Conservation (phyloP, 1,284 basidiomycete genomes). For the Cryptococcus sp. region DNA sequence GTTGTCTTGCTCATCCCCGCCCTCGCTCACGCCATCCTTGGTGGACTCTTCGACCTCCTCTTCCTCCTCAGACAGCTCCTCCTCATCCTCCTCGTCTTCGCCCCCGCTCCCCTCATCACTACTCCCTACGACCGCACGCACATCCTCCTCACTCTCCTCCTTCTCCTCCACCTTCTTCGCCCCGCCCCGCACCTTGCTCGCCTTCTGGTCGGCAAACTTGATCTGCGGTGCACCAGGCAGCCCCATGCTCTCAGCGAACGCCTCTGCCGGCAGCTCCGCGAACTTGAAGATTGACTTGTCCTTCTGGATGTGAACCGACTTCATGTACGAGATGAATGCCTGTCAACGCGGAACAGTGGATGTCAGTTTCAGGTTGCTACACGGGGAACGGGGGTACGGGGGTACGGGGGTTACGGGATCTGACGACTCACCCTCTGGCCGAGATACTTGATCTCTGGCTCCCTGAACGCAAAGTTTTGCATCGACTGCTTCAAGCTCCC, state of each 20-base stretch:
- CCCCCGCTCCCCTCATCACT: conserved; percentile 24
- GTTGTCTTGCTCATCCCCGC: conserved; percentile 34
- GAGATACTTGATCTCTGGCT: conserved; percentile 95
- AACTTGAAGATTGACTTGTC: conserved; percentile 92
- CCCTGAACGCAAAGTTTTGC: conserved; percentile 90
- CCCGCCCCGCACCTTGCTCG: conserved; percentile 28
- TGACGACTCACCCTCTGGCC: conserved; percentile 73
- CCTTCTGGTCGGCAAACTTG: conserved; percentile 86
- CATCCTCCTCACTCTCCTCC: conserved; percentile 16
- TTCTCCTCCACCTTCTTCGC: conserved; percentile 24
- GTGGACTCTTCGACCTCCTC: conserved; percentile 29
- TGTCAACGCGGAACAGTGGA: conserved; percentile 42
- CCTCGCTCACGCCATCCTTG: conserved; percentile 15
- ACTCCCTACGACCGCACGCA: conserved; percentile 22
- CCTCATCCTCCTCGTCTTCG: conserved; percentile 17
- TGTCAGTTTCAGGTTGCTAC: not conserved
- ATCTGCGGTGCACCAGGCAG: conserved; percentile 94
- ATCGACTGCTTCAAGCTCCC: conserved; percentile 82
- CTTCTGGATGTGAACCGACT: conserved; percentile 88
- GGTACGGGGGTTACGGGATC: not conserved
- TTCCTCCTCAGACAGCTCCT: conserved; percentile 21
- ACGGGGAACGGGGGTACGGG: not conserved
- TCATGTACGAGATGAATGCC: conserved; percentile 95
- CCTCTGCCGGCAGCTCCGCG: conserved; percentile 72
- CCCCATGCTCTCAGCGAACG: conserved; percentile 84